phyloP scores from a whole-genome alignment of 2,329 filamentous ascomycete species.

The Colletotrichum neosansevieriae region DNA sequence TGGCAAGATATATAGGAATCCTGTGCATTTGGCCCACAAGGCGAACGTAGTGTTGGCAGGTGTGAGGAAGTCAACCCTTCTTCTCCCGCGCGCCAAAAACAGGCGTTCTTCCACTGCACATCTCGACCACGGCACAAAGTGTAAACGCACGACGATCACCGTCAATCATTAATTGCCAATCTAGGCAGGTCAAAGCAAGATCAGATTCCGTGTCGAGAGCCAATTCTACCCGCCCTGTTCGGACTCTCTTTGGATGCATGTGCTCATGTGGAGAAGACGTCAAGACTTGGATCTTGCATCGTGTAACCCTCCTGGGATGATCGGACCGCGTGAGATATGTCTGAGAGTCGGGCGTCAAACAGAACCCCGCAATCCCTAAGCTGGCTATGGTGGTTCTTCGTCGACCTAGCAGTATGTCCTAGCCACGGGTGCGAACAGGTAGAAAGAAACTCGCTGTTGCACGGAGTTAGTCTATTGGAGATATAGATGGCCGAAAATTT shows the following conservation, averaged over 20 bases:
- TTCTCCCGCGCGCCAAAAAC: background rate
- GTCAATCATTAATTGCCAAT: background rate
- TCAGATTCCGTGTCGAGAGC: background rate
- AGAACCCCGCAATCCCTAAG: slow-evolving; percentile 27
- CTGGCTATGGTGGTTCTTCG: slow-evolving; percentile 18
- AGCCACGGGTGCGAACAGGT: slow-evolving; percentile 10
- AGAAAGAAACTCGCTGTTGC: background rate
- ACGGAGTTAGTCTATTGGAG: background rate
- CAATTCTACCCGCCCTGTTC: background rate
- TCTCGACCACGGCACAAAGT: background rate
- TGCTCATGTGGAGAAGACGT: background rate
- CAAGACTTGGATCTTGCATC: background rate
- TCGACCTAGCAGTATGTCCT: background rate
- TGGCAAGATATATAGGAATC: too few species aligned
- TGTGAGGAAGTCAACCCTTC: background rate
- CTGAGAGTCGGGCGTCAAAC: slow-evolving; percentile 25
- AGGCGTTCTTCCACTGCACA: background rate
- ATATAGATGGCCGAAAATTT: background rate
- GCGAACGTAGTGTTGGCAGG: background rate
- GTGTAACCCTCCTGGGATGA: slow-evolving; percentile 4
- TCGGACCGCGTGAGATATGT: slow-evolving; percentile 9
- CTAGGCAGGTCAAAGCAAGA: slow-evolving; percentile 12
- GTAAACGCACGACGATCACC: background rate
- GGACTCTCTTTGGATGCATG: background rate
- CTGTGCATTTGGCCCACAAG: too few species aligned